A percentile compares a stretch with the other conserved stretches of the same genome.
Evolutionary conservation across 1,284 basidiomycete species (phyloP).

Genomic region (Ustilago curta): DNA sequence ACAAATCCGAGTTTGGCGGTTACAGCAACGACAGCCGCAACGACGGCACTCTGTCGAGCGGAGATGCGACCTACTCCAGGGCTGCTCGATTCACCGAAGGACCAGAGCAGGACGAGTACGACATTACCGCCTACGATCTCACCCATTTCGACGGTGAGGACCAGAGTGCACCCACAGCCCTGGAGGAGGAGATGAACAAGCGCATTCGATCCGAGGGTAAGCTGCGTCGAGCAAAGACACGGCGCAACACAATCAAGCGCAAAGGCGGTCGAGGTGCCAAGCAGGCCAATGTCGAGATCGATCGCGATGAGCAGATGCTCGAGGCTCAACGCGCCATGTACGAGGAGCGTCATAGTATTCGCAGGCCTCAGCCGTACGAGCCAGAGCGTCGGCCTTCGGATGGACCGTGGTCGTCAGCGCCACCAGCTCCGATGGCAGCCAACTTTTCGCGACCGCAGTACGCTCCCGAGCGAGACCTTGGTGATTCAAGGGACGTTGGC

Average conservation of each 20-base stretch:
- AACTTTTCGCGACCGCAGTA: constrained; percentile 4
- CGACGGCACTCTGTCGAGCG: constrained; percentile 11
- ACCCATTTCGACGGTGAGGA: constrained; percentile 85
- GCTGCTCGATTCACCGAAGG: constrained; percentile 66
- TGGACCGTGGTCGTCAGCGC: constrained; percentile 12
- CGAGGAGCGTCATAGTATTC: constrained; percentile 29
- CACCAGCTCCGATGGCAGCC: neutral
- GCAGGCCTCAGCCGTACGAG: constrained; percentile 20
- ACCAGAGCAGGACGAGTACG: constrained; percentile 71
- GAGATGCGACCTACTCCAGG: constrained; percentile 16
- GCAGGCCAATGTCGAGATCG: constrained; percentile 18
- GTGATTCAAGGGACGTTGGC: constrained; percentile 14
- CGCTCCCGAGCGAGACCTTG: constrained; percentile 25
- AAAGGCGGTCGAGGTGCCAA: constrained; percentile 39
- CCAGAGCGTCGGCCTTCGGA: constrained; percentile 21
- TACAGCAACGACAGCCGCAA: constrained; percentile 18
- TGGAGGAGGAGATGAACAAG: constrained; percentile 76
- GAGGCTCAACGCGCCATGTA: constrained; percentile 52
- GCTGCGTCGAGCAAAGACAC: constrained; percentile 74
- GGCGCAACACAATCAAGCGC: constrained; percentile 48
- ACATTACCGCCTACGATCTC: constrained; percentile 76
- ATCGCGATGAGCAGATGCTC: constrained; percentile 39
- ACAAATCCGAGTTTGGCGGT: constrained; percentile 14
- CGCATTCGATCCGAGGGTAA: constrained; percentile 78
- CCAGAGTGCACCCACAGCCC: constrained; percentile 74